Conservation (phyloP, 352 stramenopile genomes). For the Lagenidium giganteum region DNA sequence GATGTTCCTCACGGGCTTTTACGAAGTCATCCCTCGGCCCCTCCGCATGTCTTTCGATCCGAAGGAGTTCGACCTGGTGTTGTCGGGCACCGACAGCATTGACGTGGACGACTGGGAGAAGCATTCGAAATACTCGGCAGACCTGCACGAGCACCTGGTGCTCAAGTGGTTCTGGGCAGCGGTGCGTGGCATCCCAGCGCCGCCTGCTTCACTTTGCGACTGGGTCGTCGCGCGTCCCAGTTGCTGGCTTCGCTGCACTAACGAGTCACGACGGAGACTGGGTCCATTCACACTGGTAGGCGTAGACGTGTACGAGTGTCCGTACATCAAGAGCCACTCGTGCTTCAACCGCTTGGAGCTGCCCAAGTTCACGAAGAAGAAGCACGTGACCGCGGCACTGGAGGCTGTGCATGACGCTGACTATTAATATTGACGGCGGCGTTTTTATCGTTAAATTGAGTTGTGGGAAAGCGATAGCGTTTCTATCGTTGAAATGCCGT, state of each 20-base stretch:
- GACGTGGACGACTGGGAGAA: slow-evolving; percentile 93
- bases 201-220: slow-evolving; percentile 76
- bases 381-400: too few relatives aligned
- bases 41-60: slow-evolving; percentile 94
- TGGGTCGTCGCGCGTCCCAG: slow-evolving; percentile 62
- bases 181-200: slow-evolving; percentile 70
- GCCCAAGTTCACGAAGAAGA: too few relatives aligned
- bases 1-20: slow-evolving; percentile 87
- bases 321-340: slow-evolving; percentile 11
- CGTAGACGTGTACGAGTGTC: too few relatives aligned
- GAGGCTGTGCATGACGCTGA: too few relatives aligned
- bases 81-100: slow-evolving; percentile 94
- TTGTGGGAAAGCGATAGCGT: too few relatives aligned
- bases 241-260: slow-evolving; percentile 57
- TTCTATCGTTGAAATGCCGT: too few relatives aligned
- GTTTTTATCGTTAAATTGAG: too few relatives aligned
- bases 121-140: slow-evolving; percentile 59
- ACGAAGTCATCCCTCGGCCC: slow-evolving; percentile 93
- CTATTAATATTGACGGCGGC: too few relatives aligned
- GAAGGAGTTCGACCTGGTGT: slow-evolving; percentile 95
- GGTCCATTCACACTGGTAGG: slow-evolving; percentile 67
- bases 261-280: slow-evolving; percentile 73
- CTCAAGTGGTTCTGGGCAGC: slow-evolving; percentile 95
- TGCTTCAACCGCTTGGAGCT: slow-evolving; percentile 72
- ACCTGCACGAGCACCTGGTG: slow-evolving; percentile 29